These are phyloP conservation scores for Posidonia australis DNA, from an alignment of 106 monocot species.

Conservation along the genomic window DNA sequence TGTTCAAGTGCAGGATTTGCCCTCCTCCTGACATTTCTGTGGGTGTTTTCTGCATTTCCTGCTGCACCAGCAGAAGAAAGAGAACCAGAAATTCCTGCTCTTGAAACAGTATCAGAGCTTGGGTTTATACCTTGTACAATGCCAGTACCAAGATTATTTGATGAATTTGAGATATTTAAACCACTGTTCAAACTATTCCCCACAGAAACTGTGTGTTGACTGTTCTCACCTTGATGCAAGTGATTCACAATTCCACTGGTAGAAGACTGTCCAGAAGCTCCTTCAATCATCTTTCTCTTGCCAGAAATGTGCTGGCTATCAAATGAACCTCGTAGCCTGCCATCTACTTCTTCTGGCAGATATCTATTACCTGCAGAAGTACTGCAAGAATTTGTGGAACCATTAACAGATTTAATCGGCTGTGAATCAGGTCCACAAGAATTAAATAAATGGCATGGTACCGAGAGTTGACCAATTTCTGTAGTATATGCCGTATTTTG, in stretches of 20 bases:
- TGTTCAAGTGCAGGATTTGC: conserved; percentile 24
- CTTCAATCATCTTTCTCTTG: conserved; percentile 81
- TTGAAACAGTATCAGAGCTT: conserved; percentile 11
- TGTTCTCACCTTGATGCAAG: conserved; percentile 22
- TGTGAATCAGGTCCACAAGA: conserved; percentile 13
- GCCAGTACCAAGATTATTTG: conserved; percentile 17
- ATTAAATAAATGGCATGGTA: conserved; percentile 19
- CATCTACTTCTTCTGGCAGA: conserved; percentile 18
- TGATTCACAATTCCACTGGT: conserved; percentile 27
- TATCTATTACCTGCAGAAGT: conserved; percentile 15
- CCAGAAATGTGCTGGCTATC: conserved; percentile 42
- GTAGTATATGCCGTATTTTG: conserved; percentile 13
- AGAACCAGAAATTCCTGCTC: conserved; percentile 9
- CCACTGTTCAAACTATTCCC: conserved; percentile 9
- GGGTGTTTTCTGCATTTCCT: conserved; percentile 31
- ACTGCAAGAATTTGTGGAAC: conserved; percentile 17
- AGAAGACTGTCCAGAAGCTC: conserved; percentile 46
- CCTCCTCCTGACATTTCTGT: conserved; percentile 46
- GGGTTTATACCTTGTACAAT: conserved; percentile 20
- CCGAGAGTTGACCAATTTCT: conserved; percentile 7
- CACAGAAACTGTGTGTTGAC: conserved; percentile 21
- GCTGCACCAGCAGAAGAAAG: conserved; percentile 13
- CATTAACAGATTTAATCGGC: conserved; percentile 13
- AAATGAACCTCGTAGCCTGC: conserved; percentile 37
- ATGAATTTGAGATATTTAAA: conserved; percentile 23